Conservation (phyloP, 2,329 filamentous ascomycete species). For the Colletotrichum cuscutae region DNA sequence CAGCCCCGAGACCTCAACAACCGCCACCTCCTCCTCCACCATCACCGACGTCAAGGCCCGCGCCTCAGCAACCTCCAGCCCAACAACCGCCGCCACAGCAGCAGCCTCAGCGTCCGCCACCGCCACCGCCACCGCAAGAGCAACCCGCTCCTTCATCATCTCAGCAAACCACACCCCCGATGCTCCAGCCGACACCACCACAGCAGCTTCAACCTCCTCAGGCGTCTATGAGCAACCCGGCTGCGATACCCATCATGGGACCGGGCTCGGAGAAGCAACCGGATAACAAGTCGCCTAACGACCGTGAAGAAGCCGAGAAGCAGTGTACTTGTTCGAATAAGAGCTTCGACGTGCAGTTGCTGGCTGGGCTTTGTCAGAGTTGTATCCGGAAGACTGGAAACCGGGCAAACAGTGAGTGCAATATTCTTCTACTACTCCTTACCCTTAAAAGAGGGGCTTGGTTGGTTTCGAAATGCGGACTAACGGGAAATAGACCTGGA, state of each 20-base stretch:
- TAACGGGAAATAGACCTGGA: conserved; percentile 44
- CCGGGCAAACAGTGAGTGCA: conserved; percentile 44
- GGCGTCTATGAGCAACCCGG: not conserved
- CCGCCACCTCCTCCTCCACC: not conserved
- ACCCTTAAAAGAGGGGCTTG: too few species aligned
- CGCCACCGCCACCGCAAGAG: not conserved
- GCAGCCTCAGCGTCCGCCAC: not conserved
- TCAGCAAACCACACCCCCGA: not conserved
- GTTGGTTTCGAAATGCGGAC: not conserved
- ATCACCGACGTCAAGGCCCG: not conserved
- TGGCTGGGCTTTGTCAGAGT: conserved; percentile 51
- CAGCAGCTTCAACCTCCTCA: not conserved
- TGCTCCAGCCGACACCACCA: not conserved
- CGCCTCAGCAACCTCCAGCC: not conserved
- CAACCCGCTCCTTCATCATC: not conserved
- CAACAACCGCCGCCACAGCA: not conserved
- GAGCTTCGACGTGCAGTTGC: conserved; percentile 51
- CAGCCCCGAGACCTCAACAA: not conserved
- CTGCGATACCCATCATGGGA: conserved; percentile 36
- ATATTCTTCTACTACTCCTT: not conserved
- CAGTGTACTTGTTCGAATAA: conserved; percentile 50
- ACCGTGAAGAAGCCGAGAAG: conserved; percentile 42
- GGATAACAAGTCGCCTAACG: conserved; percentile 14
- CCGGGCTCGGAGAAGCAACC: conserved; percentile 18
- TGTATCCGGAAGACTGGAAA: conserved; percentile 47